Base-by-base conservation (phyloP, 2,329 filamentous ascomycete species). In the Rosellinia necatrix region DNA sequence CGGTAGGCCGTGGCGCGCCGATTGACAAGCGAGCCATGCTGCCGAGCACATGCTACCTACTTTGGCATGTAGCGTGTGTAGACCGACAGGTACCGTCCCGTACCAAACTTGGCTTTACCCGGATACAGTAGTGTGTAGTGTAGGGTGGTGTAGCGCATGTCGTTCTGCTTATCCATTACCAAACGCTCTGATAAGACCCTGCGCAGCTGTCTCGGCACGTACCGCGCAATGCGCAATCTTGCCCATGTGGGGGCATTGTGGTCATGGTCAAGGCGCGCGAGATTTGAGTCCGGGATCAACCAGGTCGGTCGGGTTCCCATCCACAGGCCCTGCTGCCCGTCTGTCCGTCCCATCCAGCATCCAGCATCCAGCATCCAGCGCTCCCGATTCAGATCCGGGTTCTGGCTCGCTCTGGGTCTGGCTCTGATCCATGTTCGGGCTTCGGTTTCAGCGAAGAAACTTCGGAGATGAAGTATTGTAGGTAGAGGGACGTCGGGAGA, bases 111-210 rank as follows among this genome's bases (percentile, higher is more conserved):
- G 44, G 17, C 12, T 52, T 50, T 54, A 49, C 44, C 55, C 55
- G 46, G 50, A 15, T 24, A 17, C n/a, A n/a, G n/a, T n/a, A n/a
- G n/a, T n/a, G n/a, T n/a, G n/a, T n/a, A n/a, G n/a, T n/a, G n/a
- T n/a, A n/a, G n/a, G n/a, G n/a, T n/a, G n/a, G n/a, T n/a, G n/a
- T n/a, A n/a, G n/a, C n/a, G 9, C 37, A 21, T 24, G 4, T 4
- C 19, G 29, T 35, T 49, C 46, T 47, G 55, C 50, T 58, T 58
- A 54, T 54, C 55, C 55, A 52, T 49, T 58, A 58, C 55, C 50
- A 47, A 54, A 50, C 32, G 53, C 55, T 55, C 58, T 53, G 62
- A 59, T 62, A 58, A 61, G 58, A 60, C 52, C 52, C 52, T 41
- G 22, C 50, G 24, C 5, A 22, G 34, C 46, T 46, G 22, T 54